Evolutionary conservation across 345 rosid genomes (phyloP).

Genomic region (Euclidium syriacum): DNA sequence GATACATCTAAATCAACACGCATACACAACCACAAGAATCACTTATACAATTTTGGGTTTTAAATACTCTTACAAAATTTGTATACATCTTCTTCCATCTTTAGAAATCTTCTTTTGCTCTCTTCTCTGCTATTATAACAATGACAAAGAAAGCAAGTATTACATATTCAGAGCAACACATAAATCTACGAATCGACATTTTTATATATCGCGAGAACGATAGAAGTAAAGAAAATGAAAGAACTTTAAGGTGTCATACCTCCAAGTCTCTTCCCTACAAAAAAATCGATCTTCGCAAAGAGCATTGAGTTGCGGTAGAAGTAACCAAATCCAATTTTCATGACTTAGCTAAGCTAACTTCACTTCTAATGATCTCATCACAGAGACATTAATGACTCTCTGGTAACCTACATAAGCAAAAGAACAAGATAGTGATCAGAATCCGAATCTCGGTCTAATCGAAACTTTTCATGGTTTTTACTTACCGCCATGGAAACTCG

Average conservation of each 20-base stretch:
- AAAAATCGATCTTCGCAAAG: conserved; percentile 1
- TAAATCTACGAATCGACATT: not conserved
- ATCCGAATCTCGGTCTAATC: not conserved
- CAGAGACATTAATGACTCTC: conserved; percentile 58
- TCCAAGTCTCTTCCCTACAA: not conserved
- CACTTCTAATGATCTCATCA: not conserved
- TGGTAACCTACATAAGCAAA: conserved; percentile 59
- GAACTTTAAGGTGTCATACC: conserved; percentile 7
- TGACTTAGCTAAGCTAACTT: conserved; percentile 11
- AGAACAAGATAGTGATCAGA: not conserved
- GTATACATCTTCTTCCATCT: conserved; percentile 13
- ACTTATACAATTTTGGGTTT: conserved; percentile 21
- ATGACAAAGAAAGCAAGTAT: not conserved
- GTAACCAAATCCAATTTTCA: not conserved
- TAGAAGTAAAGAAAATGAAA: not conserved
- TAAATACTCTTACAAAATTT: conserved; percentile 4
- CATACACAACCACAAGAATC: not conserved
- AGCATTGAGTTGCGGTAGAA: conserved; percentile 15
- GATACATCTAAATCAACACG: not conserved
- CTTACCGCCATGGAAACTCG: conserved; percentile 98
- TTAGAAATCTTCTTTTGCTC: not conserved
- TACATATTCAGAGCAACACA: not conserved
- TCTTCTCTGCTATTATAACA: not conserved
- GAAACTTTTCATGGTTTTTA: conserved; percentile 2
- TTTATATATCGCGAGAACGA: not conserved